These are phyloP conservation scores for Pinus taeda DNA, from an alignment of 75 land plant species.

Conservation along the genomic window DNA sequence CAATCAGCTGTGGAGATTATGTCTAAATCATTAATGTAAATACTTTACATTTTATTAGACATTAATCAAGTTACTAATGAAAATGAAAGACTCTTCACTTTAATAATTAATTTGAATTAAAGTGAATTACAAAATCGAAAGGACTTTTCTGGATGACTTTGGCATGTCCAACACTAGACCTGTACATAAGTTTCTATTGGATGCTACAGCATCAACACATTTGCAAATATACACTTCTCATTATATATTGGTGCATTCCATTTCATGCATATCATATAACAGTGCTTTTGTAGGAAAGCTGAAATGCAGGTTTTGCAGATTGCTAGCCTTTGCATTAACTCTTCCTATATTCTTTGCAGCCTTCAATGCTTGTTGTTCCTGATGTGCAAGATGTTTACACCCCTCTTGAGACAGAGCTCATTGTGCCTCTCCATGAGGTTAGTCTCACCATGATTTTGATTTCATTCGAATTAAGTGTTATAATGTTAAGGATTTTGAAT, in stretches of 20 bases:
- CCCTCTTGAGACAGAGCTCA: constrained; percentile 76
- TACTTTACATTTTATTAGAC: no score
- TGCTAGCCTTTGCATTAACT: not conserved
- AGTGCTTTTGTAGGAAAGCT: not conserved
- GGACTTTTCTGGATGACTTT: no score
- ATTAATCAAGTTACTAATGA: no score
- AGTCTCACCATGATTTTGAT: not conserved
- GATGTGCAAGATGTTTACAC: constrained; percentile 97
- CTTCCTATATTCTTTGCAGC: constrained; percentile 50
- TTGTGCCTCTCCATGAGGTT: constrained; percentile 91
- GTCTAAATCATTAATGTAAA: no score
- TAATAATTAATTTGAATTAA: no score
- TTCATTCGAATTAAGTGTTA: not conserved
- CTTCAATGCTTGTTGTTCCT: constrained; percentile 96
- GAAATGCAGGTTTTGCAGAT: no score
- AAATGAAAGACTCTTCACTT: no score
- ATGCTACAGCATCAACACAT: no score
- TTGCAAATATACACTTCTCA: not conserved
- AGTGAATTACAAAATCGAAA: no score
- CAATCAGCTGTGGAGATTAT: no score
- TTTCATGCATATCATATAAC: not conserved
- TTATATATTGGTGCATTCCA: not conserved
- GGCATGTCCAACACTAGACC: no score
- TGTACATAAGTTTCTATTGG: no score
- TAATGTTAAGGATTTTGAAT: not conserved